Evolutionary conservation across 352 stramenopile genomes (phyloP).

Genomic region (Globisporangium megalacanthum): DNA sequence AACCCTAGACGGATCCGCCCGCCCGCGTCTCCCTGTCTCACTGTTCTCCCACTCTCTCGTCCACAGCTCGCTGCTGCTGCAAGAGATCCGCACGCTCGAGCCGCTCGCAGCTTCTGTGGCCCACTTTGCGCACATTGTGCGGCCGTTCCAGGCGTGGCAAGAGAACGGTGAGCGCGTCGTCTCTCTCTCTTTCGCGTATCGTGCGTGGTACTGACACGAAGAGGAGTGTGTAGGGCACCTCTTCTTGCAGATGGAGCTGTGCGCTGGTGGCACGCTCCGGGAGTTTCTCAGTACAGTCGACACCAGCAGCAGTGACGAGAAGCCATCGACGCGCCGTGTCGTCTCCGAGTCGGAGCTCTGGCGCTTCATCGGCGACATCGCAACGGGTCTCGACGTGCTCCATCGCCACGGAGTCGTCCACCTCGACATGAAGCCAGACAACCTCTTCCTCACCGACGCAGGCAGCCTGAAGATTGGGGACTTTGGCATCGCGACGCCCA

Average conservation of each 20-base stretch:
- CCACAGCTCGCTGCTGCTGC: conserved; percentile 44
- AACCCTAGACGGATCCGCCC: too few relatives aligned
- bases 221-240: conserved; percentile 54
- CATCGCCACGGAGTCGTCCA: conserved; percentile 90
- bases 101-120: conserved; percentile 24
- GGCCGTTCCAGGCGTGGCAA: conserved; percentile 94
- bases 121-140: conserved; percentile 85
- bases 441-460: conserved; percentile 86
- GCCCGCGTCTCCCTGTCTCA: too few relatives aligned
- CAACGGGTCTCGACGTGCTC: conserved; percentile 81
- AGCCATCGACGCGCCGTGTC: conserved; percentile 12
- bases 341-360: conserved; percentile 63
- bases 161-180: conserved; percentile 60
- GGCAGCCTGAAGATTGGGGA: conserved; percentile 86
- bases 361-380: conserved; percentile 69
- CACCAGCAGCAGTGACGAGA: too few relatives aligned
- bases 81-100: conserved; percentile 61
- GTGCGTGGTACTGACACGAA: background rate
- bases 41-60: background rate
- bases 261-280: conserved; percentile 80
- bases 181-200: background rate
- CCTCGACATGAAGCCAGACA: conserved; percentile 96
- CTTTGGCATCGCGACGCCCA: conserved; percentile 88
- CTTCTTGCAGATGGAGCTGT: conserved; percentile 94
- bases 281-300: conserved; percentile 39